Base-by-base conservation (phyloP, 768 basidiomycete genomes). In the Tremella mesenterica region DNA sequence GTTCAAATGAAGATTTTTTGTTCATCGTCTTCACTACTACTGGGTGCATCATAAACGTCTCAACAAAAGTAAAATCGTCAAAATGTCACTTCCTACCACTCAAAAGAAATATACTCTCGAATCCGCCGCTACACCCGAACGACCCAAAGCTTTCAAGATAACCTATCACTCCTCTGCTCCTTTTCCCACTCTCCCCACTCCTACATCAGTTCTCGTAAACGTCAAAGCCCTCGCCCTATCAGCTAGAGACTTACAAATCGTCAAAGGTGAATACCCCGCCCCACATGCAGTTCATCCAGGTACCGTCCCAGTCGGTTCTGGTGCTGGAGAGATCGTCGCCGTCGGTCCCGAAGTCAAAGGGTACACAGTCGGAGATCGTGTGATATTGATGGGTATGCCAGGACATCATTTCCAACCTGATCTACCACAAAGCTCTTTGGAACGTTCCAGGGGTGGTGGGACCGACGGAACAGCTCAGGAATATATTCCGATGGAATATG, bases 231-330 rank as follows among this genome's bases (percentile, higher is more conserved):
- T 73, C 25, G 63, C 62, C 3, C 50, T 73, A 18, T 71, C 71
- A 51, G 70, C 72, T 4, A 39, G 72, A 38, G 72, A 73, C 48
- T 46, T 64, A 9, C 72, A 73, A 47, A 71, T 73, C 31, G 68
- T 63, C 12, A 66, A 52, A 2, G 52, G 54, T 18, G 50, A 62
- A n/a, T 69, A 69, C 47, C 67, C 67, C 23, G 65, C 67, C 13
- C 67, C 67, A 3, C 67, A 69, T 52, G 58, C 31, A 21, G 58
- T 69, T 3, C 65, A 63, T 1, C 49, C 64, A 18, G 52, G 61
- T 27, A 48, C 58, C 16, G 67, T 69, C 13, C 67, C 67, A 13
- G 46, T 66, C 2, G 63, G 61, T n/a, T 61, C 61, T 66, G 67
- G 64, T 0, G 50, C 57, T 34, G 67, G 67, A 28, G 52, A 63